Percentiles rank a stretch among this genome's conserved stretches.
phyloP scores from a whole-genome alignment of 257 asterid genomes.

The Plantago elongata region DNA sequence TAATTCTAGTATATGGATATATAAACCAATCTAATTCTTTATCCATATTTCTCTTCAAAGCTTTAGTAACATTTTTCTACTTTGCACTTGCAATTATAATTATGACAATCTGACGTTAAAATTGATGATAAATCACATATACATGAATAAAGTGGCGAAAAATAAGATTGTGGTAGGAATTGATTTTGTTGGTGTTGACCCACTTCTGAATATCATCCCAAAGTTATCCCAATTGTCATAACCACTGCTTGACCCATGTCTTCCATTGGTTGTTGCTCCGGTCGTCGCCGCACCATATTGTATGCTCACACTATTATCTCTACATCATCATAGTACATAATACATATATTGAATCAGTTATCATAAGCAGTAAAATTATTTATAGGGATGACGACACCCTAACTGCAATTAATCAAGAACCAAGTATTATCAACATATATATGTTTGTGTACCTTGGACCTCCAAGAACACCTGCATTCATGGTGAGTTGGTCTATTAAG shows the following conservation, averaged over 20 bases:
- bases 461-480: constrained; percentile 70
- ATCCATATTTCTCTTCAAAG: no score
- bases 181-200: constrained; percentile 44
- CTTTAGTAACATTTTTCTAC: not conserved
- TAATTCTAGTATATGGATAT: no score
- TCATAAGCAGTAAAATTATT: no score
- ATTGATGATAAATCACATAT: constrained; percentile 16
- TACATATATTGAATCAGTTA: no score
- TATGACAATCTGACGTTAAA: constrained; percentile 31
- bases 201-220: constrained; percentile 68
- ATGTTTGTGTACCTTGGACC: constrained; percentile 43
- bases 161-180: constrained; percentile 32
- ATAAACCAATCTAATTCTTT: no score
- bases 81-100: constrained; percentile 26
- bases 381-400: no score
- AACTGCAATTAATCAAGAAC: no score
- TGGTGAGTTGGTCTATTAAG: constrained; percentile 56
- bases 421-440: not conserved
- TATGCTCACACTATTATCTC: constrained; percentile 60
- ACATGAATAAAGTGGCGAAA: constrained; percentile 42
- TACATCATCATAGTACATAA: constrained; percentile 25
- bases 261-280: constrained; percentile 32
- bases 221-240: constrained; percentile 37
- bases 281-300: constrained; percentile 52
- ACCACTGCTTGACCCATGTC: not conserved